phyloP scores from a whole-genome alignment of 73 alveolate species.

The Paramecium tetraurelia region DNA sequence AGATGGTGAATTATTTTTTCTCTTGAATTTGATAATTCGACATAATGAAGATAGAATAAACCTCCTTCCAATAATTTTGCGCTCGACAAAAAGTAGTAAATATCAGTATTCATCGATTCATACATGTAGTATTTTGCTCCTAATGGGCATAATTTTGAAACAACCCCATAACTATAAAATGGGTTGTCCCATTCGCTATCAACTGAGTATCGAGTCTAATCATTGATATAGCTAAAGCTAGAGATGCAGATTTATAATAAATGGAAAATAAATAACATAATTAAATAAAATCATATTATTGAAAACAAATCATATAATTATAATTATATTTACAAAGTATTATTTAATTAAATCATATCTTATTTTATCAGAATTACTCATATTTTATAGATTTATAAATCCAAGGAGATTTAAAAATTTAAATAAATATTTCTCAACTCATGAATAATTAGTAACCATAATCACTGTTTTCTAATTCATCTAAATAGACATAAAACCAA shows the following conservation, averaged over 20 bases:
- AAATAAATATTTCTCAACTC: no score
- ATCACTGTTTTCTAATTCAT: no score
- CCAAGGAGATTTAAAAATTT: no score
- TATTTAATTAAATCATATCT: no score
- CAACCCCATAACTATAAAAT: neutral
- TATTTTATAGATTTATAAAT: no score
- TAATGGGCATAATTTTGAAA: neutral
- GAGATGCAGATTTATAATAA: neutral
- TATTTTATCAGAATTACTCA: no score
- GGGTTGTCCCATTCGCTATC: neutral
- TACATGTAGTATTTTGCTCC: neutral
- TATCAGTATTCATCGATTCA: neutral
- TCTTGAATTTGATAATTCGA: neutral
- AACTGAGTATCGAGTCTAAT: neutral
- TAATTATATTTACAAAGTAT: no score
- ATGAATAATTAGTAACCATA: no score
- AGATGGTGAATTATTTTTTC: neutral
- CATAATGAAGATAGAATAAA: neutral
- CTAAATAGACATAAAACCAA: no score
- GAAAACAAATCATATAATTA: neutral
- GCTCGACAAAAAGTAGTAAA: neutral
- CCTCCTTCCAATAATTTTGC: neutral
- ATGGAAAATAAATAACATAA: neutral
- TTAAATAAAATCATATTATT: neutral
- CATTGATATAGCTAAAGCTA: neutral